Conservation (phyloP, 805 yeast genomes). For the Sugiyamaella qingdaonensis region DNA sequence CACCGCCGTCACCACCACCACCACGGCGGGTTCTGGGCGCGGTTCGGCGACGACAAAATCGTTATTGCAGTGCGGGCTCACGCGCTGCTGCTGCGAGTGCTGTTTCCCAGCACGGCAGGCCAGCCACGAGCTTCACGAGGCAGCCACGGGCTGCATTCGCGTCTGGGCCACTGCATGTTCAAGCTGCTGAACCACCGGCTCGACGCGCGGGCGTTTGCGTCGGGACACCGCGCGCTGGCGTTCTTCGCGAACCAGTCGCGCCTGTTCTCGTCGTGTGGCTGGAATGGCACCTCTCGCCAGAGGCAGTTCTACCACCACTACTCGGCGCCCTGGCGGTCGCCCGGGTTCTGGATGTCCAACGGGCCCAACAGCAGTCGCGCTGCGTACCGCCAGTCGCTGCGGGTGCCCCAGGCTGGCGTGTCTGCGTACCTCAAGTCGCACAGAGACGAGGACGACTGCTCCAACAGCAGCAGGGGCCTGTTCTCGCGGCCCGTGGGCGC, state of each 20-base stretch:
- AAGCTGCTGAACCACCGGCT: not conserved
- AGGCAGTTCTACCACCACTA: not conserved
- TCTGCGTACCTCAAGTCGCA: not conserved
- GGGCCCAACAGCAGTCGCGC: not conserved
- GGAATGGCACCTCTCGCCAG: not conserved
- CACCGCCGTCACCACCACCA: slow-evolving; percentile 4
- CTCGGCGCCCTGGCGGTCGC: not conserved
- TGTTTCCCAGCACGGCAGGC: not conserved
- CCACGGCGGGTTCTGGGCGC: not conserved
- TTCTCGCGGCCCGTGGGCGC: not conserved
- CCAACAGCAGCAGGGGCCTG: not conserved
- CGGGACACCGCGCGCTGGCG: not conserved
- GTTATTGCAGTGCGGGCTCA: not conserved
- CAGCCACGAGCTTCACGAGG: not conserved
- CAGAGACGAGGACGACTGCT: not conserved
- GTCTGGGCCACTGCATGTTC: not conserved
- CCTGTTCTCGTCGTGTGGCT: not conserved
- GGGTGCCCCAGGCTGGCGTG: not conserved
- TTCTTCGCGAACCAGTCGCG: not conserved
- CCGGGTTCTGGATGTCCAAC: not conserved
- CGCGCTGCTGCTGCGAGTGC: not conserved
- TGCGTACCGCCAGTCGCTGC: not conserved
- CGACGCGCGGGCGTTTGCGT: not conserved
- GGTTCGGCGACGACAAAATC: slow-evolving; percentile 29
- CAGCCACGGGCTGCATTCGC: not conserved